Base-by-base conservation (phyloP, 108 stramenopile species). In the Skeletonema tropicum region DNA sequence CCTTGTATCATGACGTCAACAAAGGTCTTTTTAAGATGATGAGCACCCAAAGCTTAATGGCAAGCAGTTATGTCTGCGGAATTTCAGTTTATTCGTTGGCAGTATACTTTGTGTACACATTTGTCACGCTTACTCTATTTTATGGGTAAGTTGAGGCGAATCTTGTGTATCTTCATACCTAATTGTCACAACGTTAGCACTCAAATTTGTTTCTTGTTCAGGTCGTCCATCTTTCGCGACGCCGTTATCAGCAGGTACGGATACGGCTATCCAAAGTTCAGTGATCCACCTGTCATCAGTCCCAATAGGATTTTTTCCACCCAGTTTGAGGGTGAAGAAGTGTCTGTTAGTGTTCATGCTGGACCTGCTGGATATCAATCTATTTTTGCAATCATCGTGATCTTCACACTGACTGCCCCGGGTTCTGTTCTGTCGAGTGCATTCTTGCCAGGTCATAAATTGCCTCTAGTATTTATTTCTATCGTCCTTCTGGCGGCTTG, bases 1-100 rank as follows among this genome's bases (percentile, higher is more conserved):
- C 88, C 1, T 64, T 89, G 11, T 85, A 89, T 55, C 41, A 46
- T 17, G 88, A 89, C 39, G 36, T 73, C 12, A 33, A 60, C 33
- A 25, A n/a, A 13, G 83, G 83, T 21, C 63, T 79, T 39, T 89
- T 84, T 71, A 68, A 89, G 64, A 74, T 86, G 73, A 78, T 86
- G 66, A 21, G 33, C 14, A 58, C 68, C 5, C 88, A 89, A 49
- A 76, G 85, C 32, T 63, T 89, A 61, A 17, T 86, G 68, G 42
- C 70, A 15, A 48, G 38, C 15, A 73, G 81, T 23, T 89, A 68
- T 73, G 19, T 86, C 52, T 30, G 70, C 10, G 83, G 83, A 5
- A 76, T 61, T 35, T 73, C 60, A 19, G 15, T 85, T 46, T 83
- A 88, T 58, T 74, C 83, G 0, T 79, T 84, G 41, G 26, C 23